phyloP scores from a whole-genome alignment of 306 rosid species.

The Pyrus betulifolia region DNA sequence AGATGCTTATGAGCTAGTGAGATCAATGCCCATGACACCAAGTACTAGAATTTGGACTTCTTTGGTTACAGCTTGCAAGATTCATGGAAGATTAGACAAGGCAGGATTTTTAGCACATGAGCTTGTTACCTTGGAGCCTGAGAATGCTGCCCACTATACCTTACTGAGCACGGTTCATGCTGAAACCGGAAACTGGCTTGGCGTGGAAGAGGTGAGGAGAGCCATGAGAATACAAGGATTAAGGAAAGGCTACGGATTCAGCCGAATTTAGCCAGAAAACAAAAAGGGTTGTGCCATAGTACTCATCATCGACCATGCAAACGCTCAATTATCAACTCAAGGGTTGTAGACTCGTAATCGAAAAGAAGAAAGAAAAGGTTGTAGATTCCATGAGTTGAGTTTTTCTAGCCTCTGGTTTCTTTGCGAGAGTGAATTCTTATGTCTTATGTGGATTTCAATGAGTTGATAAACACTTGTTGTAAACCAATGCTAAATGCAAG shows the following conservation, averaged over 20 bases:
- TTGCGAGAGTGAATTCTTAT: no score
- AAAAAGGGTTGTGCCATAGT: neutral
- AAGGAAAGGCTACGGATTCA: conserved; percentile 46
- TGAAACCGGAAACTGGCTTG: conserved; percentile 49
- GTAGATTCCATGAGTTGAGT: neutral
- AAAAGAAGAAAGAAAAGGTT: neutral
- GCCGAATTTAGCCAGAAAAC: conserved; percentile 33
- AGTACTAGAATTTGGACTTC: conserved; percentile 55
- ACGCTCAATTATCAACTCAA: neutral
- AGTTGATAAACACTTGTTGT: neutral
- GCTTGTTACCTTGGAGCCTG: conserved; percentile 49
- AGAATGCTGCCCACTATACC: conserved; percentile 45
- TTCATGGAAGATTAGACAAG: conserved; percentile 47
- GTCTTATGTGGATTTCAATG: no score
- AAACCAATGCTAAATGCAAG: neutral
- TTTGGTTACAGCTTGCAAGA: conserved; percentile 53
- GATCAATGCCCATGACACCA: conserved; percentile 51
- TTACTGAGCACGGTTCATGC: conserved; percentile 48
- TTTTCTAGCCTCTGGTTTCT: no score
- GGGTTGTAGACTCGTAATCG: neutral
- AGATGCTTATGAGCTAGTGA: conserved; percentile 44
- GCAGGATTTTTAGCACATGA: conserved; percentile 42
- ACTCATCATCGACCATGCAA: neutral
- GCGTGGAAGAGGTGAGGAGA: conserved; percentile 37
- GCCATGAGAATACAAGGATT: conserved; percentile 37